Evolutionary conservation across 176 grass and related monocot species (phyloP).

Genomic region (Cymbopogon citratus): DNA sequence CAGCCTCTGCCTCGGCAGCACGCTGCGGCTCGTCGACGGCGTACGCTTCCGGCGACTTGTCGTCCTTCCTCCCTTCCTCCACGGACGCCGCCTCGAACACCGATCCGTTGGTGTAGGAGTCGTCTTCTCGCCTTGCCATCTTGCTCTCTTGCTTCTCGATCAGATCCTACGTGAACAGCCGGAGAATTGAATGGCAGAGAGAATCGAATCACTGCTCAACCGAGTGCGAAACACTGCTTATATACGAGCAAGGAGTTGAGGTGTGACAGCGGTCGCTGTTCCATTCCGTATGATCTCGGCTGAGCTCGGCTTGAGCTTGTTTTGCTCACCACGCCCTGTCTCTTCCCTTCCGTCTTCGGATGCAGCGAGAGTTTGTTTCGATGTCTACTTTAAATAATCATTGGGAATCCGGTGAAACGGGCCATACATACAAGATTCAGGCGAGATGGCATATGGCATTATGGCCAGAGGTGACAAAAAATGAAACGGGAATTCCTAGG

Average conservation of each 20-base stretch:
- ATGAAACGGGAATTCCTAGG: background rate
- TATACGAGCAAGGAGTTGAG: background rate
- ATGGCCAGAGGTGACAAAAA: background rate
- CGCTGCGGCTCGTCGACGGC: background rate
- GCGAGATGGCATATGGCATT: no score
- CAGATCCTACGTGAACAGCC: no score
- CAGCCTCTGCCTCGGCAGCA: background rate
- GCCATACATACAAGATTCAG: background rate
- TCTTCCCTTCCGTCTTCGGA: background rate
- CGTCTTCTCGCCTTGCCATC: constrained; percentile 39
- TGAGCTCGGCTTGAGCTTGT: background rate
- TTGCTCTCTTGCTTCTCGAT: background rate
- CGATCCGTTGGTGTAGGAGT: constrained; percentile 40
- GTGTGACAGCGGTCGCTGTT: background rate
- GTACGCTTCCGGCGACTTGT: background rate
- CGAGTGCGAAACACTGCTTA: background rate
- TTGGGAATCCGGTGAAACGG: background rate
- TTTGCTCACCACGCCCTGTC: background rate
- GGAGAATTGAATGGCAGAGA: background rate
- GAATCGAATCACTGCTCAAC: background rate
- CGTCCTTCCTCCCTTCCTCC: constrained; percentile 36
- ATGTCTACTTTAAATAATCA: background rate
- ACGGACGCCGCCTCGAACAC: constrained; percentile 19
- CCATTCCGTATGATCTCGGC: background rate
- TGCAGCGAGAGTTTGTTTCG: background rate